phyloP scores from a whole-genome alignment of 1,139 yeast genomes.

The Suhomyces anneliseae region DNA sequence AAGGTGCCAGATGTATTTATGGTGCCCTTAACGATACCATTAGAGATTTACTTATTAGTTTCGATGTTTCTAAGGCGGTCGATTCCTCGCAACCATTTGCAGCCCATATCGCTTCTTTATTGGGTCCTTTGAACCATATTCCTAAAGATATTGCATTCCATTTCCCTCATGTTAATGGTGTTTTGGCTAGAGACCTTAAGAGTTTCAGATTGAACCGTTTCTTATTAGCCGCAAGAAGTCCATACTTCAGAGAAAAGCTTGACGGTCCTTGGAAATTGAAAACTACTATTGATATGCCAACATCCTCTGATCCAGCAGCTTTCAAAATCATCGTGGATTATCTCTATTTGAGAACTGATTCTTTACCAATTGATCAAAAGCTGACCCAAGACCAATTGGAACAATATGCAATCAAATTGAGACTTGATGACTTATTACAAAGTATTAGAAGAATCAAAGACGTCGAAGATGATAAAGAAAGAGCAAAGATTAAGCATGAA shows the following conservation, averaged over 20 bases:
- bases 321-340: conserved; percentile 48
- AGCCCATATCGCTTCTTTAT: conserved; percentile 58
- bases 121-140: conserved; percentile 29
- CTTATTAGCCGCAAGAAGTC: conserved; percentile 40
- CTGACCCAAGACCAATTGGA: conserved; percentile 23
- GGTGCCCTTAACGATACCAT: conserved; percentile 74
- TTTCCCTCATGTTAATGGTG: conserved; percentile 23
- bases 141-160: conserved; percentile 41
- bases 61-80: conserved; percentile 67
- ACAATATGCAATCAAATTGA: conserved; percentile 33
- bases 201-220: conserved; percentile 39
- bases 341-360: conserved; percentile 48
- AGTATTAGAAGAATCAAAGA: conserved; percentile 24
- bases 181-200: conserved; percentile 13
- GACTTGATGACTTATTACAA: conserved; percentile 36
- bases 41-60: conserved; percentile 55
- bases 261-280: conserved; percentile 26
- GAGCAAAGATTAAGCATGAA: conserved; percentile 45
- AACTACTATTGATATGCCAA: conserved; percentile 25
- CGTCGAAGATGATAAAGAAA: conserved; percentile 23
- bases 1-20: conserved; percentile 77
- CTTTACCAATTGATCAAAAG: conserved; percentile 25
- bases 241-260: conserved; percentile 27
- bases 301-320: conserved; percentile 21
- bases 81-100: conserved; percentile 76